phyloP scores from a whole-genome alignment of 495 filamentous ascomycete genomes.

The Penicillium herquei region DNA sequence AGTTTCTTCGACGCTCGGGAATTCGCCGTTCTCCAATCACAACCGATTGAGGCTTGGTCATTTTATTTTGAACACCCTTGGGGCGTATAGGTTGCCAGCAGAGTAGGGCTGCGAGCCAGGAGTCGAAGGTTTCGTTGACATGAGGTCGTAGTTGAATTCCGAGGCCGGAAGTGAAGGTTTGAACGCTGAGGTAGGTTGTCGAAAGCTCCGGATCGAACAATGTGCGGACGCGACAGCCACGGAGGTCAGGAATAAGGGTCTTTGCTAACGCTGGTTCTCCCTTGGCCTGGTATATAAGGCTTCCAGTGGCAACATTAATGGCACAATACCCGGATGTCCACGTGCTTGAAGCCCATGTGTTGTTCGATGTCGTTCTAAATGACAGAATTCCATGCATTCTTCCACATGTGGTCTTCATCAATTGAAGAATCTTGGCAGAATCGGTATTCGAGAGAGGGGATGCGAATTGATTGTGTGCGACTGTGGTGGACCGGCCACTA shows the following conservation, averaged over 20 bases:
- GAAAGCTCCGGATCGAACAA: slow-evolving; percentile 61
- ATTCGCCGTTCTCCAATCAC: slow-evolving; percentile 49
- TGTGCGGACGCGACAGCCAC: slow-evolving; percentile 80
- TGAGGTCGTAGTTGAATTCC: slow-evolving; percentile 74
- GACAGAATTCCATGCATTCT: slow-evolving; percentile 55
- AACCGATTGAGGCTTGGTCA: slow-evolving; percentile 63
- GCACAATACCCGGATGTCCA: slow-evolving; percentile 59
- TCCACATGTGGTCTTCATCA: slow-evolving; percentile 59
- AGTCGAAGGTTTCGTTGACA: slow-evolving; percentile 73
- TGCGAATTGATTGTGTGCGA: slow-evolving; percentile 43
- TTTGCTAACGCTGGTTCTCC: slow-evolving; percentile 55
- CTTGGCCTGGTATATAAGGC: slow-evolving; percentile 56
- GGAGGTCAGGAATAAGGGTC: slow-evolving; percentile 73
- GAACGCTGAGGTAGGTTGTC: slow-evolving; percentile 77
- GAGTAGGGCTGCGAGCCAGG: slow-evolving; percentile 88
- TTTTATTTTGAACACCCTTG: slow-evolving; percentile 69
- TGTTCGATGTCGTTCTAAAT: slow-evolving; percentile 54
- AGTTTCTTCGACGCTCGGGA: slow-evolving; percentile 57
- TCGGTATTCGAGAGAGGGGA: slow-evolving; percentile 54
- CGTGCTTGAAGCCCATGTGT: slow-evolving; percentile 47
- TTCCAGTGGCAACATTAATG: slow-evolving; percentile 55
- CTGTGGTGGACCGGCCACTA: slow-evolving; percentile 27
- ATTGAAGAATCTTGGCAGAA: slow-evolving; percentile 49
- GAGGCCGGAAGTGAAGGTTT: slow-evolving; percentile 63
- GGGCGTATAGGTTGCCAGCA: slow-evolving; percentile 92